Evolutionary conservation across 768 basidiomycete species (phyloP).

Genomic region (Trametes maxima): DNA sequence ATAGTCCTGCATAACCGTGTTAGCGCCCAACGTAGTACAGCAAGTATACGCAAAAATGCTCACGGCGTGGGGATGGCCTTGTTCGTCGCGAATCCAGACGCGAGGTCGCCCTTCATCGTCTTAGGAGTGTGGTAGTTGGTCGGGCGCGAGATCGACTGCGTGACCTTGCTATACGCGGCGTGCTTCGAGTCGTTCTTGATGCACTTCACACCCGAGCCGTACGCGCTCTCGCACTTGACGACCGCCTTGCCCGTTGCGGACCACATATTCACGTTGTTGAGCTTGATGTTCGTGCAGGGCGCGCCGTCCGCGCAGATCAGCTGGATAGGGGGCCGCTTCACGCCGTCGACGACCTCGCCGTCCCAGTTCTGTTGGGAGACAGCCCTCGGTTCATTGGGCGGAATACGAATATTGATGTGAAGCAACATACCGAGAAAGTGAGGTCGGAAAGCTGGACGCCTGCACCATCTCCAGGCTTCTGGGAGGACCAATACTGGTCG

Average conservation of each 20-base stretch:
- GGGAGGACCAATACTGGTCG: conserved; percentile 33
- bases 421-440: conserved; percentile 28
- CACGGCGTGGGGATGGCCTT: conserved; percentile 31
- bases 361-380: conserved; percentile 29
- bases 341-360: conserved; percentile 30
- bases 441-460: conserved; percentile 33
- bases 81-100: conserved; percentile 28
- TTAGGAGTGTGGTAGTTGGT: conserved; percentile 32
- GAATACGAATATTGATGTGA: neutral
- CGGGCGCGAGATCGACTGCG: conserved; percentile 29
- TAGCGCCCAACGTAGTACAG: neutral
- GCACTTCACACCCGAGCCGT: conserved; percentile 31
- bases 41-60: conserved; percentile 2
- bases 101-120: conserved; percentile 29
- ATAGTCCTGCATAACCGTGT: conserved; percentile 25
- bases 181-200: conserved; percentile 26
- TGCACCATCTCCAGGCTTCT: conserved; percentile 26
- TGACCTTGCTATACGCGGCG: conserved; percentile 27
- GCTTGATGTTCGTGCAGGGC: conserved; percentile 31
- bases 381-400: neutral
- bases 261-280: conserved; percentile 36
- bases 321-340: conserved; percentile 30
- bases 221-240: conserved; percentile 34
- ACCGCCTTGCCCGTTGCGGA: conserved; percentile 28
- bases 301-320: conserved; percentile 32